A percentile compares a stretch with the other conserved stretches of the same genome.
phyloP scores from a whole-genome alignment of 148 eudicot genomes.

The Rhododendron henanense region DNA sequence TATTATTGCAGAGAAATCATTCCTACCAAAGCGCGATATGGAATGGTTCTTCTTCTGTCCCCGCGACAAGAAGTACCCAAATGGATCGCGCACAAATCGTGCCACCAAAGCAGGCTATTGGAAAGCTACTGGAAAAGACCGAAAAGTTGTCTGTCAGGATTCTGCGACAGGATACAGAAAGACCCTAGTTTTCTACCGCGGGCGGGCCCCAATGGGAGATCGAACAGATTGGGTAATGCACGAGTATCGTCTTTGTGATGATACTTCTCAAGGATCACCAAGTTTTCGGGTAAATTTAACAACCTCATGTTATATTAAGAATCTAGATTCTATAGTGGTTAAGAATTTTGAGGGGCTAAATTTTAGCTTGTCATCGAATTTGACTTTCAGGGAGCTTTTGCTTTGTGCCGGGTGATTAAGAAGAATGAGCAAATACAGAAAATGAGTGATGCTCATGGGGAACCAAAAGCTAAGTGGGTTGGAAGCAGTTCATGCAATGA shows the following conservation, averaged over 20 bases:
- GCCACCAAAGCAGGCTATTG: slow-evolving; percentile 90
- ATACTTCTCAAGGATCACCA: slow-evolving; percentile 40
- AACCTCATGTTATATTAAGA: not conserved
- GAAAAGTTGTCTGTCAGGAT: slow-evolving; percentile 62
- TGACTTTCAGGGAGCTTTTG: slow-evolving; percentile 54
- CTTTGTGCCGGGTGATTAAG: slow-evolving; percentile 71
- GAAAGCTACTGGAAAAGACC: slow-evolving; percentile 95
- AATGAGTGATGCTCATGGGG: slow-evolving; percentile 30
- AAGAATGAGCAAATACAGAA: slow-evolving; percentile 34
- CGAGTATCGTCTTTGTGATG: slow-evolving; percentile 80
- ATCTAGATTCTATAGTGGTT: not conserved
- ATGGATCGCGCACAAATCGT: slow-evolving; percentile 77
- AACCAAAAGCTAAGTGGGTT: slow-evolving; percentile 30
- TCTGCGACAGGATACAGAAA: slow-evolving; percentile 61
- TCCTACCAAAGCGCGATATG: slow-evolving; percentile 75
- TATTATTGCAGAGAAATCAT: slow-evolving; percentile 66
- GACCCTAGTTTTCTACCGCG: slow-evolving; percentile 81
- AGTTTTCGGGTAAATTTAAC: slow-evolving; percentile 45
- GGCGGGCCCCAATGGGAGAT: slow-evolving; percentile 82
- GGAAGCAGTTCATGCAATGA: slow-evolving; percentile 40
- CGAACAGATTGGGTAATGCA: slow-evolving; percentile 94
- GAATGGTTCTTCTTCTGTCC: slow-evolving; percentile 95
- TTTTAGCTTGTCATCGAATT: not conserved
- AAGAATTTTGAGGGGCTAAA: not conserved
- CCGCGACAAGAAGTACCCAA: slow-evolving; percentile 78